Evolutionary conservation across 2,329 filamentous ascomycete genomes (phyloP).

Genomic region (Clarireedia homoeocarpa): DNA sequence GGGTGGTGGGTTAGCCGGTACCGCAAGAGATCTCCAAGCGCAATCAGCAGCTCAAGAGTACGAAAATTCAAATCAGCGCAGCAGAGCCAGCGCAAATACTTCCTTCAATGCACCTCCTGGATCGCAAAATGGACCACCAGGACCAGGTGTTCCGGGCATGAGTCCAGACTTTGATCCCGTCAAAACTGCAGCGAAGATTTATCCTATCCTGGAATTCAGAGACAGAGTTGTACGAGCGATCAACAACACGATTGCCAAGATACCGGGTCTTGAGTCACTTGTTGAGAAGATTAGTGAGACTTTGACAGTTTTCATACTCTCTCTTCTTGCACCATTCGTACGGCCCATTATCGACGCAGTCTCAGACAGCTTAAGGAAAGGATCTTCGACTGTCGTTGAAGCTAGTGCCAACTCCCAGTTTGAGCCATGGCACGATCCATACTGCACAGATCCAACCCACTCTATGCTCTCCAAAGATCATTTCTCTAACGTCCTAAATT

Average conservation of each 20-base stretch:
- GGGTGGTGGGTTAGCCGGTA: constrained; percentile 56
- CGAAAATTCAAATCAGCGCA: constrained; percentile 36
- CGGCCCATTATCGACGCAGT: constrained; percentile 85
- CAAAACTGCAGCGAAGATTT: constrained; percentile 73
- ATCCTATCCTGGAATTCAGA: constrained; percentile 87
- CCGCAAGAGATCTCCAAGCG: constrained; percentile 56
- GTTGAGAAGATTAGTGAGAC: constrained; percentile 92
- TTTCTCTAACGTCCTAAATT: constrained; percentile 72
- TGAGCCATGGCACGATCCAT: constrained; percentile 71
- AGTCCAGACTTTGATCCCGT: constrained; percentile 69
- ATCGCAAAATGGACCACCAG: constrained; percentile 35
- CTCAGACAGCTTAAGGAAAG: constrained; percentile 75
- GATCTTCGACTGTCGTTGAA: constrained; percentile 63
- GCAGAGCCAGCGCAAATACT: constrained; percentile 29
- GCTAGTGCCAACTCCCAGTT: constrained; percentile 64
- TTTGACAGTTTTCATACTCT: constrained; percentile 84
- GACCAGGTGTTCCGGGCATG: constrained; percentile 62
- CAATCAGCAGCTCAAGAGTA: constrained; percentile 56
- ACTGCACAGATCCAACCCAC: constrained; percentile 71
- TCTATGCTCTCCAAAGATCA: constrained; percentile 81
- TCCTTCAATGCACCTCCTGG: constrained; percentile 20
- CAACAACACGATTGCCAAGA: constrained; percentile 76
- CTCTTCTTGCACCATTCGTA: constrained; percentile 84
- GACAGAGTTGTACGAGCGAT: constrained; percentile 89
- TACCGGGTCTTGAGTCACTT: constrained; percentile 78